A percentile compares a stretch with the other conserved stretches of the same genome.
phyloP scores from a whole-genome alignment of 1,284 basidiomycete species.

The Rhodotorula sp. region DNA sequence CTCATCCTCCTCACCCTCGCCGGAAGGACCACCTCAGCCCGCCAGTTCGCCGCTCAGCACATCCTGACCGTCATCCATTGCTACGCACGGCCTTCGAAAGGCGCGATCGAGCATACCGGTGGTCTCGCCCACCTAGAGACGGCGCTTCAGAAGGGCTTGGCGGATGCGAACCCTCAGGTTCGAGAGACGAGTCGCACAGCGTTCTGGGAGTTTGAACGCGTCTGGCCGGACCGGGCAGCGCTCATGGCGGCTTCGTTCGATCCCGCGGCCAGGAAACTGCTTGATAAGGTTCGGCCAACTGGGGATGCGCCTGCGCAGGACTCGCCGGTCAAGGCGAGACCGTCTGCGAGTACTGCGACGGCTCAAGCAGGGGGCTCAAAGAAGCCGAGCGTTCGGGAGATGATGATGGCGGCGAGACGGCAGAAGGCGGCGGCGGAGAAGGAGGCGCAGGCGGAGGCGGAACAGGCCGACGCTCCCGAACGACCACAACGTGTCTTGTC shows the following conservation, averaged over 20 bases:
- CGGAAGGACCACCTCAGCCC: constrained; percentile 79
- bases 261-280: constrained; percentile 67
- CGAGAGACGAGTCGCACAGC: constrained; percentile 68
- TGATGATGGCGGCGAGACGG: constrained; percentile 31
- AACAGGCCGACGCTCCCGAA: background rate
- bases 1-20: constrained; percentile 69
- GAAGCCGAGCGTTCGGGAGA: constrained; percentile 31
- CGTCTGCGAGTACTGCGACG: background rate
- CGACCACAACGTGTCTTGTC: background rate
- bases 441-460: background rate
- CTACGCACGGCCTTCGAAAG: constrained; percentile 44
- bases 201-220: constrained; percentile 76
- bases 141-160: constrained; percentile 67
- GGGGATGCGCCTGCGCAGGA: background rate
- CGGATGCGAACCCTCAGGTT: constrained; percentile 76
- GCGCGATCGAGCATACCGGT: constrained; percentile 52
- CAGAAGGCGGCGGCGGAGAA: constrained; percentile 12
- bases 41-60: constrained; percentile 60
- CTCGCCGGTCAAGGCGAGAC: constrained; percentile 49
- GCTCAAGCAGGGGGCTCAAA: constrained; percentile 1
- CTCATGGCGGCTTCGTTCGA: constrained; percentile 71
- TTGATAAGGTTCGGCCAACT: constrained; percentile 77
- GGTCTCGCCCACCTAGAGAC: constrained; percentile 70
- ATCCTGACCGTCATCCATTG: constrained; percentile 46
- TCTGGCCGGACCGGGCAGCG: constrained; percentile 71